Evolutionary conservation across 2,329 filamentous ascomycete genomes (phyloP).

Genomic region (Colletotrichum sp.): DNA sequence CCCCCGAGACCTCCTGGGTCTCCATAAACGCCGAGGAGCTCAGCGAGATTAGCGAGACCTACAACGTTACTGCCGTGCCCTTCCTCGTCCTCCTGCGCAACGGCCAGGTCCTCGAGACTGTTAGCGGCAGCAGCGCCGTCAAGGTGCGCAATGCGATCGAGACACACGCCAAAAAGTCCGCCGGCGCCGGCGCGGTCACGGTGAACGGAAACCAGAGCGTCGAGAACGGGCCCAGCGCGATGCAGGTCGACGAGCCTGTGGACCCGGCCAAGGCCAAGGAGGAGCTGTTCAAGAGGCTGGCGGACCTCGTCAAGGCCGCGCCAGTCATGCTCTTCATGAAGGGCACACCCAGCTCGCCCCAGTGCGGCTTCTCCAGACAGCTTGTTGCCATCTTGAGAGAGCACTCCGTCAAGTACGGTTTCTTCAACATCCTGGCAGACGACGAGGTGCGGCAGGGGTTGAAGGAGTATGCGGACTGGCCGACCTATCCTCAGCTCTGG

Average conservation of each 20-base stretch:
- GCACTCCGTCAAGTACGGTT: slow-evolving; percentile 92
- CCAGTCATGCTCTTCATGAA: slow-evolving; percentile 99
- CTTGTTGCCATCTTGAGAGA: slow-evolving; percentile 86
- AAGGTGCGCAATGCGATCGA: slow-evolving; percentile 89
- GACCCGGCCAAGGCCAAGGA: slow-evolving; percentile 69
- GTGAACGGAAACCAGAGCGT: slow-evolving; percentile 33
- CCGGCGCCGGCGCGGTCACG: slow-evolving; percentile 41
- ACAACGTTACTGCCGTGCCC: slow-evolving; percentile 93
- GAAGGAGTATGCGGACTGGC: slow-evolving; percentile 99
- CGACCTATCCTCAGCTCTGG: slow-evolving; percentile 96
- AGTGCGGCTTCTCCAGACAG: slow-evolving; percentile 93
- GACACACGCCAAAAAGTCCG: slow-evolving; percentile 67
- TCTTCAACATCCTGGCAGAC: slow-evolving; percentile 98
- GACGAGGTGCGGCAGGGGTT: slow-evolving; percentile 95
- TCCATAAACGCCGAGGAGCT: slow-evolving; percentile 94
- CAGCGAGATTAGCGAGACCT: slow-evolving; percentile 87
- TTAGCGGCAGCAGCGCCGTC: slow-evolving; percentile 87
- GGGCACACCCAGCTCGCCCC: slow-evolving; percentile 84
- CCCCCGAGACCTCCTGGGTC: slow-evolving; percentile 78
- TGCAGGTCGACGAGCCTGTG: slow-evolving; percentile 34
- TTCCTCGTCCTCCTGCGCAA: slow-evolving; percentile 85
- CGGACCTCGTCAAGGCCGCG: slow-evolving; percentile 89
- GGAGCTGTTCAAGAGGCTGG: slow-evolving; percentile 81
- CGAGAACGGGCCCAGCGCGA: slow-evolving; percentile 27
- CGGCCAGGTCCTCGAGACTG: slow-evolving; percentile 78